These are phyloP conservation scores for Claviceps pazoutovae DNA, from an alignment of 2,329 filamentous ascomycete species.

Conservation along the genomic window DNA sequence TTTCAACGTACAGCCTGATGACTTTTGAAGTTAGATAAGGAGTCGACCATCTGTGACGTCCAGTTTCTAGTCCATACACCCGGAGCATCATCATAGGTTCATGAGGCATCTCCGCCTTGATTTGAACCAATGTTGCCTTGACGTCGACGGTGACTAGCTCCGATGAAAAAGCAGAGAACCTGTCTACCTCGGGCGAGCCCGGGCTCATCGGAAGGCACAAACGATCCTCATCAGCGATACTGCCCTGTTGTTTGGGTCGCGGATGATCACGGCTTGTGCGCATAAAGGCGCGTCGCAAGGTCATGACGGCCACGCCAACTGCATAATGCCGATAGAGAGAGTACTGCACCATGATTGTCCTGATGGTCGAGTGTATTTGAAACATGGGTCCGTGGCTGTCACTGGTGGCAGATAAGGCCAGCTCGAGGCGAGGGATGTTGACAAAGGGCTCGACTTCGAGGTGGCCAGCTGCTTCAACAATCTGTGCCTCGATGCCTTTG, in stretches of 20 bases:
- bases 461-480: slow-evolving; percentile 75
- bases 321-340: slow-evolving; percentile 91
- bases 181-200: slow-evolving; percentile 15
- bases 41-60: slow-evolving; percentile 73
- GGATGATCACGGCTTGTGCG: slow-evolving; percentile 31
- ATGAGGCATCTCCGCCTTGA: slow-evolving; percentile 77
- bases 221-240: slow-evolving; percentile 10
- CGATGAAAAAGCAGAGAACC: slow-evolving; percentile 19
- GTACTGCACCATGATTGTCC: slow-evolving; percentile 71
- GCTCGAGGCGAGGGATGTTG: slow-evolving; percentile 72
- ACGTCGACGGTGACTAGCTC: slow-evolving; percentile 75
- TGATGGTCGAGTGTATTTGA: slow-evolving; percentile 70
- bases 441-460: slow-evolving; percentile 79
- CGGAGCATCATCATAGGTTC: slow-evolving; percentile 91
- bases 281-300: slow-evolving; percentile 58
- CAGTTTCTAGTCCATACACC: slow-evolving; percentile 67
- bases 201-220: slow-evolving; percentile 23
- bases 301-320: slow-evolving; percentile 64
- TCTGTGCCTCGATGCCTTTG: slow-evolving; percentile 74
- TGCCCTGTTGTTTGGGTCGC: slow-evolving; percentile 19
- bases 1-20: slow-evolving; percentile 73
- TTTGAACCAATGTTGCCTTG: slow-evolving; percentile 65
- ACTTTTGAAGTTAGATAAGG: slow-evolving; percentile 70
- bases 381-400: slow-evolving; percentile 80
- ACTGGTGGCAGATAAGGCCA: slow-evolving; percentile 71